Base-by-base conservation (phyloP, 208 protist genomes). In the Leishmania gerbilli region DNA sequence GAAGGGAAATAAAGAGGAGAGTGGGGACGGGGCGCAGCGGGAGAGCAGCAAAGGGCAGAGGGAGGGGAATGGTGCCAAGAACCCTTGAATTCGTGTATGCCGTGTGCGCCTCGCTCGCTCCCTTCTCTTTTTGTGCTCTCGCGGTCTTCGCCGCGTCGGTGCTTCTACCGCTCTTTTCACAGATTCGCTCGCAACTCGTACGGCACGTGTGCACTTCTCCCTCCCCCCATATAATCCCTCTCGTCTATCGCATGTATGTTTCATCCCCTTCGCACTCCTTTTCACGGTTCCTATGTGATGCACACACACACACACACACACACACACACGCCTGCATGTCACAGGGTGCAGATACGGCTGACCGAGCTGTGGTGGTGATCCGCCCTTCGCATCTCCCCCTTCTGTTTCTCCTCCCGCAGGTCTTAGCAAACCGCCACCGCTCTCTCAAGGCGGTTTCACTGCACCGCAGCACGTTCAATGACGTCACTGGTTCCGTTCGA, bases 401-500 rank as follows among this genome's bases (percentile, higher is more conserved):
- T 42, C 17, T n/a, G 1, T 64, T 11, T 47, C 49, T 2, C 15
- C 37, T 24, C 37, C 9, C 34, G 42, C 37, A 49, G 13, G 68
- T 24, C 4, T 27, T 24, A 45, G n/a, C 27, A 31, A n/a, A 45
- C n/a, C 31, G 13, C 53, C 31, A 15, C 24, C 34, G 9, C 53
- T 31, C 34, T 3, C 34, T 45, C 34, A 69, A 51, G 34, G 21
- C 58, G 27, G 69, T 37, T 55, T 55, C 27, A 34, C 42, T 74
- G 69, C 13, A 21, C 76, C 62, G 21, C 42, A 45, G 27, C 45
- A 11, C 37, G 1, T 21, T 31, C 49, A 9, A 86, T 86, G 82
- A 47, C 82, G 17, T 86, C 82, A 5, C 82, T 86, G 45, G 37
- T 86, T 11, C 82, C 82, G 6, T 86, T 86, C 37, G 82, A 86